Evolutionary conservation across 108 stramenopile species (phyloP).

Genomic region (Cylindrotheca fusiformis): DNA sequence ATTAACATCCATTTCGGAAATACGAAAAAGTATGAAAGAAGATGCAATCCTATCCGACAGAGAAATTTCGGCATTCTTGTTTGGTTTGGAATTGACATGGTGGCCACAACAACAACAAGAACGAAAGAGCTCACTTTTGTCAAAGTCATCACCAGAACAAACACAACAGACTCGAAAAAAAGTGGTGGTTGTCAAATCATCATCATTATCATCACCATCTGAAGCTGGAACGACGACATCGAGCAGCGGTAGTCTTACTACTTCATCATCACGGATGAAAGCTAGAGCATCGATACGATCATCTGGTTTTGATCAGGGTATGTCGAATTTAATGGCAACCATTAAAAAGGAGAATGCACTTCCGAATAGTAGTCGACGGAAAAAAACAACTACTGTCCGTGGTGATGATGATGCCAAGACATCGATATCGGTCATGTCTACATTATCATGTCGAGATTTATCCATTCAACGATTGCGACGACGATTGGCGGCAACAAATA

Average conservation of each 20-base stretch:
- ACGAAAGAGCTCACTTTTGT: too few relatives aligned
- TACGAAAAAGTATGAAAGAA: not conserved
- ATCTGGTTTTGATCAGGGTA: not conserved
- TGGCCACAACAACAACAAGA: too few relatives aligned
- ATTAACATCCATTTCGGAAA: not conserved
- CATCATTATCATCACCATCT: not conserved
- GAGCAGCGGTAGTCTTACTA: not conserved
- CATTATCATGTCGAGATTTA: conserved; percentile 5
- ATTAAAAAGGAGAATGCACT: not conserved
- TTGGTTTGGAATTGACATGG: not conserved
- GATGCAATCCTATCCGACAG: not conserved
- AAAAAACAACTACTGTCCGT: too few relatives aligned
- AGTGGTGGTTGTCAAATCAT: too few relatives aligned
- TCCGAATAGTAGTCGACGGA: not conserved
- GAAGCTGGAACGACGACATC: not conserved
- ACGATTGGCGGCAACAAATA: not conserved
- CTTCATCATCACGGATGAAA: not conserved
- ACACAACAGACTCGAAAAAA: too few relatives aligned
- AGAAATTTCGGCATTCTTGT: not conserved
- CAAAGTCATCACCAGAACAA: too few relatives aligned
- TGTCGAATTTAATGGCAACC: not conserved
- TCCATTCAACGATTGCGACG: conserved; percentile 7
- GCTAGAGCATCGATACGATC: not conserved
- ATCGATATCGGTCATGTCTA: not conserved
- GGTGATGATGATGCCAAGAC: conserved; percentile 5